A percentile compares a stretch with the other conserved stretches of the same genome.
phyloP scores from a whole-genome alignment of 1,284 basidiomycete genomes.

The Pseudozyma hubeiensis region DNA sequence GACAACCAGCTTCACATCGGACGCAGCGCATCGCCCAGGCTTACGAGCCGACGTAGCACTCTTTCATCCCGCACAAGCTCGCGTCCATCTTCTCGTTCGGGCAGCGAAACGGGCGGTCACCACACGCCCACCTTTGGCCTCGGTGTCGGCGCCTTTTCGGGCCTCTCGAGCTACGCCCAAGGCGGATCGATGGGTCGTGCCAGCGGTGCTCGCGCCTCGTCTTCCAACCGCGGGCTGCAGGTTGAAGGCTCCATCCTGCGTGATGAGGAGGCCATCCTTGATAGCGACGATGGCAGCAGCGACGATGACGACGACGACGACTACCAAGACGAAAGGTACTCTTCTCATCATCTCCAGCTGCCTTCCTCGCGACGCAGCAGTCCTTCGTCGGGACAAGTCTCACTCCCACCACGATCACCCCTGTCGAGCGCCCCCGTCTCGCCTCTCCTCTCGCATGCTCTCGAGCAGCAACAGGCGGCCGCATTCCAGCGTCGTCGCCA shows the following conservation, averaged over 20 bases:
- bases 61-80: conserved; percentile 36
- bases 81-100: conserved; percentile 37
- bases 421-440: conserved; percentile 17
- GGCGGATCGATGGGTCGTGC: conserved; percentile 9
- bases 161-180: conserved; percentile 36
- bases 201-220: conserved; percentile 4
- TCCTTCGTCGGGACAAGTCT: conserved; percentile 1
- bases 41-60: conserved; percentile 32
- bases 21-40: conserved; percentile 19
- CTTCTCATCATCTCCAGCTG: conserved; percentile 19
- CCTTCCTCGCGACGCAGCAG: conserved; percentile 22
- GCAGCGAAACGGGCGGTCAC: conserved; percentile 30
- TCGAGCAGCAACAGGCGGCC: conserved; percentile 11
- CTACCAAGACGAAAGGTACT: conserved; percentile 4
- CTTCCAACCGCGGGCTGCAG: conserved; percentile 26
- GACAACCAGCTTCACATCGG: conserved; percentile 36
- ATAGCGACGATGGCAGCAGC: conserved; percentile 36
- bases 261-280: conserved; percentile 32
- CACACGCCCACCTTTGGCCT: conserved; percentile 22
- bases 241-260: conserved; percentile 44
- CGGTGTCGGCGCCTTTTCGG: conserved; percentile 29
- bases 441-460: conserved; percentile 11
- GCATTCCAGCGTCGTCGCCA: conserved; percentile 27
- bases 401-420: conserved; percentile 10
- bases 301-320: conserved; percentile 21